Conservation (phyloP, 768 basidiomycete genomes). For the Pisolithus albus region DNA sequence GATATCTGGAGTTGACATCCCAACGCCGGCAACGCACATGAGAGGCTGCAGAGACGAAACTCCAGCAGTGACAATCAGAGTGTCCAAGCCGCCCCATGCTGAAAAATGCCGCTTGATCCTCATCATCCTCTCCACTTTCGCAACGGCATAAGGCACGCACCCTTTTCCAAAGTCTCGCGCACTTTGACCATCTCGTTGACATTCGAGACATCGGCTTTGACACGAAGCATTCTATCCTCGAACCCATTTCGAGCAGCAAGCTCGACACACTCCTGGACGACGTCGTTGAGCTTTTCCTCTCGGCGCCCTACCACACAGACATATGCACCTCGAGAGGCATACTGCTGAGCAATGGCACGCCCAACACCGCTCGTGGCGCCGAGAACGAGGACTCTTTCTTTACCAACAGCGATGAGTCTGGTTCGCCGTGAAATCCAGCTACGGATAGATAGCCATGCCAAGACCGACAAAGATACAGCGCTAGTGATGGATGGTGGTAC, state of each 20-base stretch:
- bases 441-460: slow-evolving; percentile 13
- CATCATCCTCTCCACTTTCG: neutral
- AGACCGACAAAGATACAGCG: slow-evolving; percentile 9
- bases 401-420: slow-evolving; percentile 29
- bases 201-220: slow-evolving; percentile 58
- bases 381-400: slow-evolving; percentile 73
- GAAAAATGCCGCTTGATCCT: neutral
- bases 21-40: slow-evolving; percentile 59
- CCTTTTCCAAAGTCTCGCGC: slow-evolving; percentile 14
- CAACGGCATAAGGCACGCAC: slow-evolving; percentile 33
- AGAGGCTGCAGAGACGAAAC: slow-evolving; percentile 77
- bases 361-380: slow-evolving; percentile 87
- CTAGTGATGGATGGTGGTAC: slow-evolving; percentile 3
- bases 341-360: slow-evolving; percentile 57
- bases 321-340: slow-evolving; percentile 67
- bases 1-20: slow-evolving; percentile 20
- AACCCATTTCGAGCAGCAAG: slow-evolving; percentile 13
- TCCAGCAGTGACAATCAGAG: slow-evolving; percentile 74
- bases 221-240: slow-evolving; percentile 36
- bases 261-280: slow-evolving; percentile 50
- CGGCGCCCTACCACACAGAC: slow-evolving; percentile 73
- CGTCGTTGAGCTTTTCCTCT: slow-evolving; percentile 45
- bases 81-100: slow-evolving; percentile 85
- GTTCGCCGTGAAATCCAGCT: slow-evolving; percentile 23
- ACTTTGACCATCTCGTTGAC: slow-evolving; percentile 62